A percentile compares a stretch with the other conserved stretches of the same genome.
Conservation (phyloP, 176 grass and related monocot species). For the Chrysopogon serrulatus region DNA sequence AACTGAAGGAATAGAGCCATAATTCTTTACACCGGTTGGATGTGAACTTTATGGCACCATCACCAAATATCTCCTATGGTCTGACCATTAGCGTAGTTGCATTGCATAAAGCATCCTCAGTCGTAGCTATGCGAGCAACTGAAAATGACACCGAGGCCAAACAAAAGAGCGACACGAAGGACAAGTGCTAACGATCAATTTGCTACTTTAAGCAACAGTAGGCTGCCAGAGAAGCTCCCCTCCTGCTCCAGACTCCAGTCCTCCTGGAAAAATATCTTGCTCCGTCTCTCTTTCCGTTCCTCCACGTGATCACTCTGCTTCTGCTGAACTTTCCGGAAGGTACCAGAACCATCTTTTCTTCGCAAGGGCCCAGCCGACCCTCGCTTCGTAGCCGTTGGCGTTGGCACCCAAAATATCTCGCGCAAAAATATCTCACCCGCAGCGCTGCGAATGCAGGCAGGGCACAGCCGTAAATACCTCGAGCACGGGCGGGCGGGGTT, state of each 20-base stretch:
- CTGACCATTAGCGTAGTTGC: no score
- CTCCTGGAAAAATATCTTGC: not conserved
- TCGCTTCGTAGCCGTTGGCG: conserved; percentile 14
- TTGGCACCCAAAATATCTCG: conserved; percentile 13
- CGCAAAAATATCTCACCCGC: conserved; percentile 30
- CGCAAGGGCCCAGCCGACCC: not conserved
- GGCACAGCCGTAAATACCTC: conserved; percentile 15
- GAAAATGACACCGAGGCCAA: not conserved
- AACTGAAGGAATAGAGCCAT: no score
- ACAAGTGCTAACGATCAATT: not conserved
- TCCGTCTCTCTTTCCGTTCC: not conserved
- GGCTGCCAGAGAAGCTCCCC: no score
- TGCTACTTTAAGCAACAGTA: not conserved
- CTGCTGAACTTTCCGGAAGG: conserved; percentile 21
- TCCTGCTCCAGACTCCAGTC: not conserved
- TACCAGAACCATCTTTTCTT: conserved; percentile 14
- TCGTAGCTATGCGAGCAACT: no score
- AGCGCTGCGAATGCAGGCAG: no score
- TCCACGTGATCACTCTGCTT: not conserved
- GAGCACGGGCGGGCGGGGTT: not conserved
- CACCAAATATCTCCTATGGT: no score
- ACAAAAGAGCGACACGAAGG: not conserved
- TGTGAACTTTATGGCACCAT: no score
- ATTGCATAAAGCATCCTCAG: no score
- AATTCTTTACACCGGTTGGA: no score